phyloP scores from a whole-genome alignment of 768 basidiomycete genomes.

The Lactarius vividus region DNA sequence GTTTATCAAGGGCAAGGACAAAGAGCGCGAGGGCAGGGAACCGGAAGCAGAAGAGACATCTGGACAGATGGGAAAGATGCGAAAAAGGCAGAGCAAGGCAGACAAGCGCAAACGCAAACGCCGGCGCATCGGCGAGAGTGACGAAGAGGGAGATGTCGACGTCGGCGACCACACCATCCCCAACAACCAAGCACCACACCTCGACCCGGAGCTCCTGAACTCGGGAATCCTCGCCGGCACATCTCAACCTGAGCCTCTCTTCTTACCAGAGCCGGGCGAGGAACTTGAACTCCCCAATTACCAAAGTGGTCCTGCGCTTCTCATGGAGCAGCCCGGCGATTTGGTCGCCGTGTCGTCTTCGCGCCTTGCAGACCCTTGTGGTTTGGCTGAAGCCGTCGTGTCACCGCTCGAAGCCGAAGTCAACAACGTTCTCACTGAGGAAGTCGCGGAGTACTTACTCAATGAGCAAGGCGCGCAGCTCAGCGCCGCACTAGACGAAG shows the following conservation, averaged over 20 bases:
- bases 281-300: neutral
- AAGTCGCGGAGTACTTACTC: slow-evolving; percentile 65
- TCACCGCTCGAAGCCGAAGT: slow-evolving; percentile 57
- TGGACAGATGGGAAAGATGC: slow-evolving; percentile 31
- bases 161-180: slow-evolving; percentile 24
- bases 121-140: slow-evolving; percentile 39
- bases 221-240: slow-evolving; percentile 67
- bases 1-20: slow-evolving; percentile 72
- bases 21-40: slow-evolving; percentile 55
- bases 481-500: slow-evolving; percentile 61
- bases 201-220: slow-evolving; percentile 61
- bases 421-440: slow-evolving; percentile 61
- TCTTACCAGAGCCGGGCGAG: slow-evolving; percentile 38
- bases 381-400: slow-evolving; percentile 16
- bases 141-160: slow-evolving; percentile 37
- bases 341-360: slow-evolving; percentile 4
- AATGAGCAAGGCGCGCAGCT: slow-evolving; percentile 60
- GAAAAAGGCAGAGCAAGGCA: slow-evolving; percentile 35
- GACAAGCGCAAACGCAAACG: slow-evolving; percentile 38
- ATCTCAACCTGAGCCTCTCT: slow-evolving; percentile 36
- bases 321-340: slow-evolving; percentile 17
- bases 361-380: slow-evolving; percentile 22
- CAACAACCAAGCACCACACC: slow-evolving; percentile 33
- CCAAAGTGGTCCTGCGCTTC: slow-evolving; percentile 5
- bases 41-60: slow-evolving; percentile 36